These are phyloP conservation scores for Lyophyllum atratum DNA, from an alignment of 768 basidiomycete species.

Conservation along the genomic window DNA sequence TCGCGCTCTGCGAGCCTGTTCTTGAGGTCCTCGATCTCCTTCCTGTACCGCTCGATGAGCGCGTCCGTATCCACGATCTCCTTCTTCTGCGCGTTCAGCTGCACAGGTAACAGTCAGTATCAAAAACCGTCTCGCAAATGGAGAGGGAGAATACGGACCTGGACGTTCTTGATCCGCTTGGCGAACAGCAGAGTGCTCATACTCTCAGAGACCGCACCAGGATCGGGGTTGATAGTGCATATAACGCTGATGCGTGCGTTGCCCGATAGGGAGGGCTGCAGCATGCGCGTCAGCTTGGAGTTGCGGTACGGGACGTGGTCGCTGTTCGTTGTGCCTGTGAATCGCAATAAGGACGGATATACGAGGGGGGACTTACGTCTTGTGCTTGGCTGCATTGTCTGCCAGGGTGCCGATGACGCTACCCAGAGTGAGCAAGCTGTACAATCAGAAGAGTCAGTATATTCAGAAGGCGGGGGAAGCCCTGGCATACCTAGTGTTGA, in stretches of 20 bases:
- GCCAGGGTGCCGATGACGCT: constrained; percentile 91
- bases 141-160: constrained; percentile 40
- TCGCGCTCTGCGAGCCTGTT: constrained; percentile 69
- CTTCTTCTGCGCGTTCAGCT: constrained; percentile 88
- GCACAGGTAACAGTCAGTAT: background rate
- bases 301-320: constrained; percentile 96
- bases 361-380: constrained; percentile 48
- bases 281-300: constrained; percentile 90
- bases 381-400: constrained; percentile 80
- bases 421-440: constrained; percentile 86
- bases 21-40: constrained; percentile 92
- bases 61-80: constrained; percentile 94
- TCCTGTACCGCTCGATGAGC: constrained; percentile 89
- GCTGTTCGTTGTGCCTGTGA: constrained; percentile 30
- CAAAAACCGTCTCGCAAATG: background rate
- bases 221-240: constrained; percentile 91
- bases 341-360: background rate
- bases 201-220: constrained; percentile 76
- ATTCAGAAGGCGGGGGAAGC: background rate
- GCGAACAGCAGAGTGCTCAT: constrained; percentile 91
- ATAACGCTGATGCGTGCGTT: constrained; percentile 96
- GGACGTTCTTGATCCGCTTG: constrained; percentile 86
- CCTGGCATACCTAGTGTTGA: constrained; percentile 74
- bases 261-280: constrained; percentile 93
- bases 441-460: constrained; percentile 8